Evolutionary conservation across 83 land plant species (phyloP).

Genomic region (Picea abies): DNA sequence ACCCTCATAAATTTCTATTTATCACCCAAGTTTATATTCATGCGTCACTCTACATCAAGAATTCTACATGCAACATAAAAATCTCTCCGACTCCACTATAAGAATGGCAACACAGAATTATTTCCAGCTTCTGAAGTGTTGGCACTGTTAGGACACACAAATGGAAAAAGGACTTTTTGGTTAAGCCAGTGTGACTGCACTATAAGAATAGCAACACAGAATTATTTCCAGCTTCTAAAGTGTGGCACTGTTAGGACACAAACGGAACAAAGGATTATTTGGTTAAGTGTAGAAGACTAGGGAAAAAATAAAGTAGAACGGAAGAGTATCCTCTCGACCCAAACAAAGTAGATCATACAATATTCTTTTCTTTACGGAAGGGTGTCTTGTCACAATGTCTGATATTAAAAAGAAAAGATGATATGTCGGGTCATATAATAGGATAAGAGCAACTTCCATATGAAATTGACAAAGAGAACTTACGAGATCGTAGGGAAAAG

Average conservation of each 20-base stretch:
- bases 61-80: too few relatives aligned
- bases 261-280: neutral
- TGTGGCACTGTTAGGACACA: neutral
- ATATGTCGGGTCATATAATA: neutral
- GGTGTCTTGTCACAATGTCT: too few relatives aligned
- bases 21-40: too few relatives aligned
- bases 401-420: neutral
- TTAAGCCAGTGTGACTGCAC: too few relatives aligned
- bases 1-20: too few relatives aligned
- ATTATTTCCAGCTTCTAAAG: neutral
- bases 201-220: neutral
- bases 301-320: neutral
- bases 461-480: neutral
- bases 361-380: too few relatives aligned
- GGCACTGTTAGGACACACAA: neutral
- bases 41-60: too few relatives aligned
- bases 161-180: neutral
- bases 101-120: neutral
- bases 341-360: too few relatives aligned
- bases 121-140: neutral
- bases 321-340: neutral
- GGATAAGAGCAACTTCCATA: neutral
- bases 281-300: neutral
- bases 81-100: neutral
- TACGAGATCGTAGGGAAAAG: neutral